phyloP scores from a whole-genome alignment of 225 moss, liverwort and hornwort species.

The Neckera pumila region DNA sequence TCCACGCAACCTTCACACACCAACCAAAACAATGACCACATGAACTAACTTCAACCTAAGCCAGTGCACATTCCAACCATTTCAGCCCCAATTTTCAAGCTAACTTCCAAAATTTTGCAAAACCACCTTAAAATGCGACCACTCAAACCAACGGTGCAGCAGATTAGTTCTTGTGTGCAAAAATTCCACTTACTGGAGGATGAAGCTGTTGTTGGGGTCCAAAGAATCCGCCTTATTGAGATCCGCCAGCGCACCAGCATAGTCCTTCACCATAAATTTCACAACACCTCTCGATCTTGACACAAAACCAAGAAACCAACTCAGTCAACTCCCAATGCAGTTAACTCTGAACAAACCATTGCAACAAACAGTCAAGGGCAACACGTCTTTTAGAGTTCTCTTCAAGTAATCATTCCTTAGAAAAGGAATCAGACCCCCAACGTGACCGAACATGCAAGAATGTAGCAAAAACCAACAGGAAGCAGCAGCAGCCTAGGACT shows the following conservation, averaged over 20 bases:
- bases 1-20: conserved; percentile 33
- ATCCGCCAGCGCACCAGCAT: conserved; percentile 24
- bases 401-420: not conserved
- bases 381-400: no score
- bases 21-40: not conserved
- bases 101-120: not conserved
- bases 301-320: not conserved
- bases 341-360: not conserved
- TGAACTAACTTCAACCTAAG: not conserved
- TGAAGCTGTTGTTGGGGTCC: conserved; percentile 46
- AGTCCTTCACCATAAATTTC: conserved; percentile 46
- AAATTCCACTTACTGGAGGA: conserved; percentile 22
- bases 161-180: not conserved
- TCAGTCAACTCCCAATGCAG: not conserved
- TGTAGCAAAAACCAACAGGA: not conserved
- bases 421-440: not conserved
- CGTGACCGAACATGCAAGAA: not conserved
- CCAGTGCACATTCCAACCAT: not conserved
- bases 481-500: not conserved
- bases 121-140: not conserved
- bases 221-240: conserved; percentile 41
- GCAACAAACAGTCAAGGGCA: not conserved
- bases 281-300: conserved; percentile 37
- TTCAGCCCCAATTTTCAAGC: not conserved
- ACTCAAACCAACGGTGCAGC: not conserved